Conservation (phyloP, 2,329 filamentous ascomycete genomes). For the Acarospora socialis region DNA sequence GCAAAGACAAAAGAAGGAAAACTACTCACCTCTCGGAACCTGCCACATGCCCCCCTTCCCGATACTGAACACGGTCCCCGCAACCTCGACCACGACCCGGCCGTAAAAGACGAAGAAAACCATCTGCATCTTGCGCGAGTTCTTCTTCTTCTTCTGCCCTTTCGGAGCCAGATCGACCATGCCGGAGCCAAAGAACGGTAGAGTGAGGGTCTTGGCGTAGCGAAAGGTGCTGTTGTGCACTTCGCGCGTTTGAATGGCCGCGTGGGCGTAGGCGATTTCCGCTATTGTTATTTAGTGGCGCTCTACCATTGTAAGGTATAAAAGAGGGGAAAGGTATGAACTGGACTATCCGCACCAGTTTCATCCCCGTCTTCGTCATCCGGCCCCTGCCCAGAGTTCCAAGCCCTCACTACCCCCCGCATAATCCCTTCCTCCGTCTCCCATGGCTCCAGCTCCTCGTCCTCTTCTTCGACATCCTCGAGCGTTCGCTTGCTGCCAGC, state of each 20-base stretch:
- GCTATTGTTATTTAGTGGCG: no score
- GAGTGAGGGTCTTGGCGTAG: slow-evolving; percentile 75
- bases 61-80: slow-evolving; percentile 63
- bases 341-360: slow-evolving; percentile 25
- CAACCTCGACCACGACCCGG: slow-evolving; percentile 62
- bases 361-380: slow-evolving; percentile 25
- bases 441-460: slow-evolving; percentile 20
- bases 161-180: slow-evolving; percentile 78
- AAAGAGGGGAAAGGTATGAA: slow-evolving; percentile 21
- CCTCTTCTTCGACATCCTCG: slow-evolving; percentile 21
- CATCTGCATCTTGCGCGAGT: slow-evolving; percentile 92
- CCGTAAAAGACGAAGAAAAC: slow-evolving; percentile 83
- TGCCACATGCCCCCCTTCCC: slow-evolving; percentile 83
- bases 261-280: slow-evolving; percentile 47
- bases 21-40: slow-evolving; percentile 72
- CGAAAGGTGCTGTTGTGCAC: slow-evolving; percentile 58
- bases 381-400: slow-evolving; percentile 18
- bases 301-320: slow-evolving; percentile 3
- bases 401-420: slow-evolving; percentile 15
- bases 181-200: slow-evolving; percentile 78
- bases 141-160: slow-evolving; percentile 77
- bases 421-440: slow-evolving; percentile 10
- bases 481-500: slow-evolving; percentile 22
- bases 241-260: slow-evolving; percentile 42
- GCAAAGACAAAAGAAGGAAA: slow-evolving; percentile 11